phyloP scores from a whole-genome alignment of 1,284 basidiomycete species.

The Pseudozyma tsukubaensis region DNA sequence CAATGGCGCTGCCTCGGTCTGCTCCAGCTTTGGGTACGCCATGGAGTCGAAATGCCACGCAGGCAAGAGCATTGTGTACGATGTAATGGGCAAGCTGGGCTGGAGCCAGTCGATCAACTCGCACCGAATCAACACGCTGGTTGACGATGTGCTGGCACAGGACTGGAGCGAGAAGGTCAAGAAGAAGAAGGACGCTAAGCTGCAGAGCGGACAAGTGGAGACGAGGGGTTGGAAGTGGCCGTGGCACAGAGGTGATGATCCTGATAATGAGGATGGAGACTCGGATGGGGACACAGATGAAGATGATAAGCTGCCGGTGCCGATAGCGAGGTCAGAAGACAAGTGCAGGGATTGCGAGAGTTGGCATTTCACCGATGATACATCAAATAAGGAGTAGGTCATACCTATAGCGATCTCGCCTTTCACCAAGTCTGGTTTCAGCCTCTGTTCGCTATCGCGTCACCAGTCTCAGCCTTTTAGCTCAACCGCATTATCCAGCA shows the following conservation, averaged over 20 bases:
- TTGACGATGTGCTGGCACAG: constrained; percentile 78
- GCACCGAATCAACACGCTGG: constrained; percentile 81
- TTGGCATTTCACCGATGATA: constrained; percentile 56
- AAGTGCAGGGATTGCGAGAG: constrained; percentile 50
- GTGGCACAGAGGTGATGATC: constrained; percentile 42
- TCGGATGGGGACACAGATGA: constrained; percentile 46
- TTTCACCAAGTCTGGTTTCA: too few relatives aligned
- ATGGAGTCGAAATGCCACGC: constrained; percentile 76
- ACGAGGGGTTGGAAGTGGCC: constrained; percentile 51
- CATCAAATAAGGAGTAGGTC: constrained; percentile 7
- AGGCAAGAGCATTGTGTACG: constrained; percentile 85
- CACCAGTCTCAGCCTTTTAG: too few relatives aligned
- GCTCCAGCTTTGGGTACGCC: constrained; percentile 67
- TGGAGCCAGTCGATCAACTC: constrained; percentile 84
- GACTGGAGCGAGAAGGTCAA: constrained; percentile 77
- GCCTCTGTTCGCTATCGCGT: too few relatives aligned
- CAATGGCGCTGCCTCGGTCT: constrained; percentile 56
- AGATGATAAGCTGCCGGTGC: constrained; percentile 44
- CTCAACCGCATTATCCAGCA: too few relatives aligned
- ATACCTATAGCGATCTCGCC: too few relatives aligned
- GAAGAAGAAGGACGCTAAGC: constrained; percentile 41
- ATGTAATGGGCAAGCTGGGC: constrained; percentile 83
- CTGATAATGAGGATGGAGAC: constrained; percentile 36
- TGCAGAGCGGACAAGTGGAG: constrained; percentile 1
- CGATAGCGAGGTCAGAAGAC: constrained; percentile 45